Percentiles rank a stretch among this genome's conserved stretches.
phyloP scores from a whole-genome alignment of 257 asterid species.

The Gentiana macrophylla region DNA sequence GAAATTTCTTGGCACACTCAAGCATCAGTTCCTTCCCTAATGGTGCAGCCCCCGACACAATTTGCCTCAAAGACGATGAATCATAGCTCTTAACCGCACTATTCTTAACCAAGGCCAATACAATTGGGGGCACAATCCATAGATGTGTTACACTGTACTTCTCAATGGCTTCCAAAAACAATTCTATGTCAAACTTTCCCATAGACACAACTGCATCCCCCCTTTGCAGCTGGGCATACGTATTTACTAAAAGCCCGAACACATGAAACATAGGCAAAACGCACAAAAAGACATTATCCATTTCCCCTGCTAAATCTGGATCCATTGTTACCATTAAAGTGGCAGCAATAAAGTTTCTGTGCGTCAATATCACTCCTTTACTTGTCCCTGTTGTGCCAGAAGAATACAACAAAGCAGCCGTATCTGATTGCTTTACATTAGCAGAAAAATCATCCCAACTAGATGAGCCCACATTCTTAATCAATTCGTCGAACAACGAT shows the following conservation, averaged over 20 bases:
- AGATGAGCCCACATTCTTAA: background rate
- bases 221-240: constrained; percentile 73
- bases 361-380: constrained; percentile 78
- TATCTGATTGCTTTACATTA: constrained; percentile 43
- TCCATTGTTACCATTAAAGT: constrained; percentile 55
- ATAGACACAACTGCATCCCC: constrained; percentile 62
- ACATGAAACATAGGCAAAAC: constrained; percentile 93
- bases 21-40: constrained; percentile 77
- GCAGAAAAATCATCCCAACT: constrained; percentile 8
- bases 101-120: constrained; percentile 68
- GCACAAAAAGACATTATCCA: constrained; percentile 43
- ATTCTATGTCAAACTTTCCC: constrained; percentile 60
- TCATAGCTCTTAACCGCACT: constrained; percentile 42
- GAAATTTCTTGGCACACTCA: constrained; percentile 81
- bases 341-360: constrained; percentile 63
- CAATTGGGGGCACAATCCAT: constrained; percentile 89
- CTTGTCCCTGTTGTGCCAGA: constrained; percentile 91
- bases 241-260: constrained; percentile 63
- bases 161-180: constrained; percentile 53
- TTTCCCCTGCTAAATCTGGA: constrained; percentile 59
- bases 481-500: background rate
- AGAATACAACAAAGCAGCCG: constrained; percentile 74
- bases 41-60: constrained; percentile 89
- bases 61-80: constrained; percentile 48
- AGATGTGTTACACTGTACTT: constrained; percentile 52